Percentiles rank a stretch among this genome's conserved stretches.
phyloP scores from a whole-genome alignment of 2,329 filamentous ascomycete genomes.

The Botryotinia narcissicola region DNA sequence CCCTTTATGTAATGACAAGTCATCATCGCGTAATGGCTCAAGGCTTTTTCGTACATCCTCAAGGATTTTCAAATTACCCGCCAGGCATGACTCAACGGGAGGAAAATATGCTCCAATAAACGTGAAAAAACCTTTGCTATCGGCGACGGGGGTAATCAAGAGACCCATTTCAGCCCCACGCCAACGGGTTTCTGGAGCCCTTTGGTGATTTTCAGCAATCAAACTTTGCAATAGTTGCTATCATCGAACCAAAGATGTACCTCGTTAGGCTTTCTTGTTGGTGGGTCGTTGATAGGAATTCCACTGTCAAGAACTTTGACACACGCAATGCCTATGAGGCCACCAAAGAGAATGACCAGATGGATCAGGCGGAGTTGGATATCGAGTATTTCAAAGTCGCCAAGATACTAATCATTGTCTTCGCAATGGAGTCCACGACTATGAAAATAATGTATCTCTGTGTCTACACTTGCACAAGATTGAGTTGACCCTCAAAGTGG shows the following conservation, averaged over 20 bases:
- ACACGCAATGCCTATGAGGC: background rate
- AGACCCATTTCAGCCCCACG: background rate
- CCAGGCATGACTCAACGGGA: fast-evolving
- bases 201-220: background rate
- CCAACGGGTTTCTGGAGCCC: too few relatives aligned
- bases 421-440: background rate
- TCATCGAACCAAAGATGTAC: too few relatives aligned
- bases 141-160: background rate
- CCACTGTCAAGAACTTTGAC: background rate
- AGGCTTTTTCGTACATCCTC: too few relatives aligned
- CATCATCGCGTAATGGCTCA: background rate
- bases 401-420: background rate
- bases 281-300: too few relatives aligned
- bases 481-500: background rate
- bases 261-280: background rate
- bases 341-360: background rate
- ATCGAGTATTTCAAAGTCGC: background rate
- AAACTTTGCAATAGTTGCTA: background rate
- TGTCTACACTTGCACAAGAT: background rate
- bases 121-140: background rate
- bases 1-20: background rate
- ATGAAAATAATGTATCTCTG: background rate
- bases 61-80: background rate
- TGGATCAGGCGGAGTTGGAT: background rate
- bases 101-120: background rate